Evolutionary conservation across 139 green algal genomes (phyloP).

Genomic region (Cymbomonas tetramitiformis): DNA sequence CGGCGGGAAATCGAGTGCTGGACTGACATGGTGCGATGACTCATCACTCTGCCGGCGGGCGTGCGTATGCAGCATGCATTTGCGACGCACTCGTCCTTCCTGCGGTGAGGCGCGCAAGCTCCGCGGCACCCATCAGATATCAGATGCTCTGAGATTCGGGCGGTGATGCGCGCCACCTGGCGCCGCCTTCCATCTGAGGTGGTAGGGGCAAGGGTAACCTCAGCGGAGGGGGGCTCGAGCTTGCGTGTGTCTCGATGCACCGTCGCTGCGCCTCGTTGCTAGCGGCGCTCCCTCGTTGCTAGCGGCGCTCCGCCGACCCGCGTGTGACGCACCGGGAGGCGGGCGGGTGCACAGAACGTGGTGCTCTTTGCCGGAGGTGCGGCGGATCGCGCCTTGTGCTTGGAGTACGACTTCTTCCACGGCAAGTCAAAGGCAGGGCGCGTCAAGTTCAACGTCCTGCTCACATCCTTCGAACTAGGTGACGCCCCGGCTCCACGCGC

Average conservation of each 20-base stretch:
- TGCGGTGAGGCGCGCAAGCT: no score
- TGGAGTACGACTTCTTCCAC: conserved; percentile 46
- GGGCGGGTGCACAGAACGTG: no score
- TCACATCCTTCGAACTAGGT: conserved; percentile 1
- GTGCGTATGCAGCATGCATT: background rate
- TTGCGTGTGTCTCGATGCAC: no score
- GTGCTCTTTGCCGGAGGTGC: conserved; percentile 54
- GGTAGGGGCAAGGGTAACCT: no score
- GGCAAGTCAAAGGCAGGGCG: background rate
- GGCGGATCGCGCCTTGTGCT: conserved; percentile 35
- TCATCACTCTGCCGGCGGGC: no score
- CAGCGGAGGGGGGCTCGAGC: no score
- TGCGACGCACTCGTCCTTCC: background rate
- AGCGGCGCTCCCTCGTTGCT: no score
- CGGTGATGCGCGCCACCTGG: no score
- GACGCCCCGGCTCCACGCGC: background rate
- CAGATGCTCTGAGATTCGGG: no score
- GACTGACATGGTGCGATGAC: conserved; percentile 56
- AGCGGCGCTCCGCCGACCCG: background rate
- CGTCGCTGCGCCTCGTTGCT: no score
- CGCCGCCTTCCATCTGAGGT: no score
- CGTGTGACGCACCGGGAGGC: conserved; percentile 7
- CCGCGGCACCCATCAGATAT: no score
- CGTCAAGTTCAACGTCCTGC: conserved; percentile 10
- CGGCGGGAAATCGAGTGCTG: conserved; percentile 77